Conservation (phyloP, 1,284 basidiomycete species). For the Boletellus deceptivus region DNA sequence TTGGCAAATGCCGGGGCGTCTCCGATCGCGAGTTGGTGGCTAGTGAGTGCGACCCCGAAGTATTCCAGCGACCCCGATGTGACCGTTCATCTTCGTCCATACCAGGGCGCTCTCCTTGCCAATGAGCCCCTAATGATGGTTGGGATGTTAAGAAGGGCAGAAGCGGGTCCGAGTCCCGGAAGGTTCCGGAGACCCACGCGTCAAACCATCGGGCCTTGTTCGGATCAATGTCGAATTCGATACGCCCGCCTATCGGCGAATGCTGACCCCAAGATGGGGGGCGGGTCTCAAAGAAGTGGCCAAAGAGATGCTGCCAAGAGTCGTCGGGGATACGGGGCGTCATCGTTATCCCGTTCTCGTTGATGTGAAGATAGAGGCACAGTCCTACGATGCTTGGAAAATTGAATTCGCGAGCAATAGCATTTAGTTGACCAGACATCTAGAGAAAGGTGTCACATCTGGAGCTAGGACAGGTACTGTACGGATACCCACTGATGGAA, state of each 20-base stretch:
- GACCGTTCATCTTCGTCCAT: constrained; percentile 45
- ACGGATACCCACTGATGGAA: constrained; percentile 58
- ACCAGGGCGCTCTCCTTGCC: constrained; percentile 53
- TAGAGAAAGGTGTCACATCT: constrained; percentile 28
- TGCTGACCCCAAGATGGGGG: constrained; percentile 37
- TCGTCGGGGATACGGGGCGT: constrained; percentile 76
- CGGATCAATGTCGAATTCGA: constrained; percentile 79
- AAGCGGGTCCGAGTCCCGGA: constrained; percentile 20
- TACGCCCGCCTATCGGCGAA: constrained; percentile 61
- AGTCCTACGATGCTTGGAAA: constrained; percentile 73
- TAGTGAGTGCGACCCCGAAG: constrained; percentile 28
- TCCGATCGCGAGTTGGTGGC: constrained; percentile 19
- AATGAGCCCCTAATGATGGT: constrained; percentile 37
- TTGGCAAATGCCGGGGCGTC: constrained; percentile 50
- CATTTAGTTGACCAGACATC: constrained; percentile 72
- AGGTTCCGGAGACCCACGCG: constrained; percentile 57
- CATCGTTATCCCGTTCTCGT: constrained; percentile 51
- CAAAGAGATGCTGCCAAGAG: constrained; percentile 71
- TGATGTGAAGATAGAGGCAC: constrained; percentile 68
- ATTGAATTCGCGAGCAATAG: constrained; percentile 77
- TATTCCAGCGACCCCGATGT: constrained; percentile 39
- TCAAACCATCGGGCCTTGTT: constrained; percentile 71
- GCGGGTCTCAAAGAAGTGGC: constrained; percentile 55
- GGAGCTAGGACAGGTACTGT: not conserved
- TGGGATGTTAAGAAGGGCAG: constrained; percentile 42